Conservation (phyloP, 2,329 filamentous ascomycete species). For the Epichloe scottii region DNA sequence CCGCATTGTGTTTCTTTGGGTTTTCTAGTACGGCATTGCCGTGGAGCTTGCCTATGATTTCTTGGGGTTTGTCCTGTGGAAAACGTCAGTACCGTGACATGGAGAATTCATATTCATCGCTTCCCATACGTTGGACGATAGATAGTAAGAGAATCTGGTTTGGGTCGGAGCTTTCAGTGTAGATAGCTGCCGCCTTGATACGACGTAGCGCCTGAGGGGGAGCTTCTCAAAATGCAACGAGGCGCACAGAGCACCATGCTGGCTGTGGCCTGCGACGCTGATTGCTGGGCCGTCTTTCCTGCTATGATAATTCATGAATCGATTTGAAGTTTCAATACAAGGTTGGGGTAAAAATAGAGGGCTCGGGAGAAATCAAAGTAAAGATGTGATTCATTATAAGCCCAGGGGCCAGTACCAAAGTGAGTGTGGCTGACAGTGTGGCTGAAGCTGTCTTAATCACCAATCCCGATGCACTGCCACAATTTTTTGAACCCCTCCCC, state of each 20-base stretch:
- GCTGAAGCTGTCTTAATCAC: slow-evolving; percentile 4
- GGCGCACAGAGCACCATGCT: slow-evolving; percentile 13
- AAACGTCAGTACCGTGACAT: not conserved
- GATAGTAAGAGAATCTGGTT: slow-evolving; percentile 12
- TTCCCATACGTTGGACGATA: slow-evolving; percentile 7
- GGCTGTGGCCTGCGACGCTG: not conserved
- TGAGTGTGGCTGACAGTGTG: slow-evolving; percentile 3
- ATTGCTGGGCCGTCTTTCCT: not conserved
- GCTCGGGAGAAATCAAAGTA: not conserved
- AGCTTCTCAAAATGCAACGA: slow-evolving; percentile 11
- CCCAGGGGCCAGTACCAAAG: not conserved
- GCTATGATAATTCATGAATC: not conserved
- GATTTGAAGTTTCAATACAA: not conserved
- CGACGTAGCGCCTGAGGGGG: not conserved
- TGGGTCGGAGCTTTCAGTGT: slow-evolving; percentile 7
- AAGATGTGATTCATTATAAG: not conserved
- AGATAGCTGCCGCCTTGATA: slow-evolving; percentile 7
- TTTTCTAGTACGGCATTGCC: slow-evolving; percentile 16
- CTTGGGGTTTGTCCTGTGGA: slow-evolving; percentile 7
- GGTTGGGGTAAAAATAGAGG: not conserved
- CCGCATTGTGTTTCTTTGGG: slow-evolving; percentile 23
- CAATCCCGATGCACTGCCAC: slow-evolving; percentile 10
- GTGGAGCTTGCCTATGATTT: slow-evolving; percentile 12
- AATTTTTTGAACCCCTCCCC: slow-evolving; percentile 6
- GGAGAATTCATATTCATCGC: not conserved